Evolutionary conservation across 192 early-diverging fungal species (phyloP).

Genomic region (Backusella sp.): DNA sequence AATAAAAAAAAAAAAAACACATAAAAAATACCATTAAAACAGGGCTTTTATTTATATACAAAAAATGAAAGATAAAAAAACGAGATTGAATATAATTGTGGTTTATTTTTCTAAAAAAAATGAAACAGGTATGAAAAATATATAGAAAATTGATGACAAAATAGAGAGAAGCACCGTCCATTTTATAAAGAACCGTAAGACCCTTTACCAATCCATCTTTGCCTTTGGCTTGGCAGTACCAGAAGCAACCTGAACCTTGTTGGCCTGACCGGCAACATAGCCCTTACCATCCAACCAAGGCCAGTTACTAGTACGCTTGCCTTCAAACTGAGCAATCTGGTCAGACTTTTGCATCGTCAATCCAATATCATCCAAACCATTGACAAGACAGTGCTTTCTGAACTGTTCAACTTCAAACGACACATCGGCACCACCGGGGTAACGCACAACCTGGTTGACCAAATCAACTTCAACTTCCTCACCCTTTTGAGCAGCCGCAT

Average conservation of each 20-base stretch:
- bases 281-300: slow-evolving; percentile 68
- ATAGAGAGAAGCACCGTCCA: not conserved
- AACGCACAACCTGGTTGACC: slow-evolving; percentile 44
- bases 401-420: slow-evolving; percentile 61
- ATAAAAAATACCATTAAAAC: too few species aligned
- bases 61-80: not conserved
- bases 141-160: not conserved
- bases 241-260: slow-evolving; percentile 13
- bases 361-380: slow-evolving; percentile 74
- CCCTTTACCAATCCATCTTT: slow-evolving; percentile 40
- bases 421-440: slow-evolving; percentile 40
- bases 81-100: not conserved
- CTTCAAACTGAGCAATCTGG: slow-evolving; percentile 54
- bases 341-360: slow-evolving; percentile 63
- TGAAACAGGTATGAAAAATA: not conserved
- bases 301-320: slow-evolving; percentile 41
- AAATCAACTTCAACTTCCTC: slow-evolving; percentile 55
- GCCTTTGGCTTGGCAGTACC: slow-evolving; percentile 10
- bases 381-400: slow-evolving; percentile 61
- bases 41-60: not conserved
- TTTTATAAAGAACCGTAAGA: not conserved
- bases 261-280: slow-evolving; percentile 25
- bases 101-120: not conserved
- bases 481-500: slow-evolving; percentile 48
- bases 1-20: not conserved